Evolutionary conservation across 331 rosid species (phyloP).

Genomic region (Spiraea crenata): DNA sequence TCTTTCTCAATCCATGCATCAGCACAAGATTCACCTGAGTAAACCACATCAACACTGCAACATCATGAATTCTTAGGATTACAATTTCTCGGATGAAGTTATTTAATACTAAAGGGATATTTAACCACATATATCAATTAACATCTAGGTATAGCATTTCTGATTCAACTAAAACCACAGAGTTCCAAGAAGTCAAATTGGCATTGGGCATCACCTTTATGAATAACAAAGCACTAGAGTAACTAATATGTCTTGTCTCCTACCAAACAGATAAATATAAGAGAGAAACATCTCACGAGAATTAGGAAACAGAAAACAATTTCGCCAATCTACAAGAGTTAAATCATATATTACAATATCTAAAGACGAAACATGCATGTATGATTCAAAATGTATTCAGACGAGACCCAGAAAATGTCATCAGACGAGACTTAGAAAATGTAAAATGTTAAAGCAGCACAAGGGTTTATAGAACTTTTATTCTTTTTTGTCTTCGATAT

Average conservation of each 20-base stretch:
- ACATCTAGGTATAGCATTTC: background rate
- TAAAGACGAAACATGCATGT: background rate
- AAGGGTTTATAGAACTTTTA: background rate
- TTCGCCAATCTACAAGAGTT: background rate
- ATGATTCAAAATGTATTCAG: background rate
- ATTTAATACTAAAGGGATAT: background rate
- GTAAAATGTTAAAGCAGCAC: background rate
- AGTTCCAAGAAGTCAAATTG: background rate
- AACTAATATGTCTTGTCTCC: background rate
- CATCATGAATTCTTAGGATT: conserved; percentile 30
- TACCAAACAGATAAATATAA: background rate
- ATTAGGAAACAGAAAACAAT: background rate
- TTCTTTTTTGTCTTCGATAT: background rate
- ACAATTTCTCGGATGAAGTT: conserved; percentile 11
- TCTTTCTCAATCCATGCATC: conserved; percentile 96
- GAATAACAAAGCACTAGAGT: background rate
- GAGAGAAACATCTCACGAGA: background rate
- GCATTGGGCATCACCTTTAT: background rate
- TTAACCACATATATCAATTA: background rate
- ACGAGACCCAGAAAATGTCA: background rate
- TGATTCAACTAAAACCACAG: background rate
- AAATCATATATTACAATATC: background rate
- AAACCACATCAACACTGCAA: conserved; percentile 80
- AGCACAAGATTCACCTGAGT: conserved; percentile 78
- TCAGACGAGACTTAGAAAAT: background rate